These are phyloP conservation scores for Peronospora tabacina DNA, from an alignment of 352 stramenopile species.

Conservation along the genomic window DNA sequence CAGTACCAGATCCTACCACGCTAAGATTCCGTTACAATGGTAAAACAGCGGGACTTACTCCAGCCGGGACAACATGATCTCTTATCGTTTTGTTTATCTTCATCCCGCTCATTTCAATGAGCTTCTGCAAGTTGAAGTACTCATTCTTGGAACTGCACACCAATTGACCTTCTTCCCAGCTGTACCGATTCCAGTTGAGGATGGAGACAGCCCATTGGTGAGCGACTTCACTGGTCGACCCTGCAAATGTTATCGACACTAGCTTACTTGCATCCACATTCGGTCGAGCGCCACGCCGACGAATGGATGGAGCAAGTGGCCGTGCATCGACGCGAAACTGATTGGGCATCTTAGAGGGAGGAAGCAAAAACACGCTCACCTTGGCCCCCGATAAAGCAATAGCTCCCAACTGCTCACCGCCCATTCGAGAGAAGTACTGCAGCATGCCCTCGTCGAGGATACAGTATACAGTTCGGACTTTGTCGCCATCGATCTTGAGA, in stretches of 20 bases:
- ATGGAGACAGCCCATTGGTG: constrained; percentile 70
- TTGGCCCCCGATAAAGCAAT: constrained; percentile 67
- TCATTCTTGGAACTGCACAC: constrained; percentile 75
- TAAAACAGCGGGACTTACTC: constrained; percentile 50
- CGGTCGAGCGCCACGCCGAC: constrained; percentile 8
- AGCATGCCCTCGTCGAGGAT: constrained; percentile 79
- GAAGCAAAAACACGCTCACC: constrained; percentile 64
- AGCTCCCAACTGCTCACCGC: constrained; percentile 50
- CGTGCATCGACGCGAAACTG: constrained; percentile 64
- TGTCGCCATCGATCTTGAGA: constrained; percentile 56
- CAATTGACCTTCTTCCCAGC: constrained; percentile 72
- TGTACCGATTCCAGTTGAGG: constrained; percentile 83
- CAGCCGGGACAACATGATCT: constrained; percentile 29
- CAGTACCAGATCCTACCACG: neutral
- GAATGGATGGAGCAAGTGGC: constrained; percentile 19
- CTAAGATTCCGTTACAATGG: constrained; percentile 29
- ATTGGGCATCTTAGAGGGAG: constrained; percentile 35
- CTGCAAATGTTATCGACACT: constrained; percentile 41
- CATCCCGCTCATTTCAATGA: constrained; percentile 26
- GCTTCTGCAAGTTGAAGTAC: constrained; percentile 34
- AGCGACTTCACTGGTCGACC: constrained; percentile 43
- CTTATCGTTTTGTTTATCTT: constrained; percentile 26
- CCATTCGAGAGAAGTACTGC: constrained; percentile 72
- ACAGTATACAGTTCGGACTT: constrained; percentile 65
- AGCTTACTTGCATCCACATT: constrained; percentile 20